Conservation (phyloP, 768 basidiomycete species). For the Boletales sp. region DNA sequence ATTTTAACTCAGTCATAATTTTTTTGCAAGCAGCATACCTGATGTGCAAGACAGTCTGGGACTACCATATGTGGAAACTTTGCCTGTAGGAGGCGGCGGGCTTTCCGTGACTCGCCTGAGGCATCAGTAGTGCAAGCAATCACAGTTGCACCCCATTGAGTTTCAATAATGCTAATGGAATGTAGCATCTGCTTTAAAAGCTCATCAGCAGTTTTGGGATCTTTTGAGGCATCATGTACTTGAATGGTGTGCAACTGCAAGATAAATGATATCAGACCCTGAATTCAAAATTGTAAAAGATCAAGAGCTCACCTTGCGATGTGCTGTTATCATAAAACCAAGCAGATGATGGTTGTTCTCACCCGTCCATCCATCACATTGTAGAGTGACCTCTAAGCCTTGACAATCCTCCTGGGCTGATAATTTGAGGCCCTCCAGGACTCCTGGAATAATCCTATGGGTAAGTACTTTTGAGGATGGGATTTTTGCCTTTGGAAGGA, state of each 20-base stretch:
- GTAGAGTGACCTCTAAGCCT: slow-evolving; percentile 24
- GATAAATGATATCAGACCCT: neutral
- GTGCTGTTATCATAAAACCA: slow-evolving; percentile 31
- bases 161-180: slow-evolving; percentile 15
- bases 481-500: slow-evolving; percentile 27
- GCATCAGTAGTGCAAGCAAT: slow-evolving; percentile 32
- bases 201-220: slow-evolving; percentile 31
- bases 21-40: slow-evolving; percentile 30
- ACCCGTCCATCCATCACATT: slow-evolving; percentile 38
- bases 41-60: slow-evolving; percentile 36
- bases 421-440: neutral
- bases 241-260: slow-evolving; percentile 28
- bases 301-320: slow-evolving; percentile 15
- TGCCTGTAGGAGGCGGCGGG: slow-evolving; percentile 11
- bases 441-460: slow-evolving; percentile 19
- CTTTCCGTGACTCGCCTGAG: slow-evolving; percentile 33
- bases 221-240: slow-evolving; percentile 30
- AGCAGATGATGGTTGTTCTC: slow-evolving; percentile 30
- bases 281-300: neutral
- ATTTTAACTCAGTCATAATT: too few species aligned
- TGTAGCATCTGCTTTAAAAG: slow-evolving; percentile 22
- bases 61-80: slow-evolving; percentile 26
- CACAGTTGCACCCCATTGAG: slow-evolving; percentile 21
- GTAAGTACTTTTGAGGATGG: slow-evolving; percentile 25
- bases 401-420: neutral